phyloP scores from a whole-genome alignment of 2,329 filamentous ascomycete species.

The Pseudogymnoascus sp. region DNA sequence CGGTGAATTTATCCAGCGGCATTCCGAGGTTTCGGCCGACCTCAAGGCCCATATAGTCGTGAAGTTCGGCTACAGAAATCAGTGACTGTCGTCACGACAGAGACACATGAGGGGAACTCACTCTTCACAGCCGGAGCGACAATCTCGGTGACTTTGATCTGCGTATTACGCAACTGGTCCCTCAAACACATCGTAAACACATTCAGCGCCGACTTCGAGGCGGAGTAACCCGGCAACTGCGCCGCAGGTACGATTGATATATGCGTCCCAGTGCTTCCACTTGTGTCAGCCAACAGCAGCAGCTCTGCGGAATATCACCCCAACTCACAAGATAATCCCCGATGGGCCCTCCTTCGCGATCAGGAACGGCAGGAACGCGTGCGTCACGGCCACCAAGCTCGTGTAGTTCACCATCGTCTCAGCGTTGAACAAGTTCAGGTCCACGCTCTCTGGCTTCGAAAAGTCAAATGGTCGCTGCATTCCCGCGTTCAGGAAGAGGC shows the following conservation, averaged over 20 bases:
- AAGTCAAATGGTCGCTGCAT: slow-evolving; percentile 46
- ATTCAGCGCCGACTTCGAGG: slow-evolving; percentile 41
- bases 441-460: slow-evolving; percentile 38
- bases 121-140: slow-evolving; percentile 32
- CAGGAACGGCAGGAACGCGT: slow-evolving; percentile 34
- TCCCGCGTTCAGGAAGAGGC: slow-evolving; percentile 52
- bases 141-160: slow-evolving; percentile 39
- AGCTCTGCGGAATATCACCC: slow-evolving; percentile 14
- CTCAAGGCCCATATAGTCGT: slow-evolving; percentile 40
- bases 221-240: slow-evolving; percentile 36
- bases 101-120: not conserved
- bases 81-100: not conserved
- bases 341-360: slow-evolving; percentile 14
- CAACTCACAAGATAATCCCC: slow-evolving; percentile 21
- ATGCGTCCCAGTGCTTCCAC: slow-evolving; percentile 20
- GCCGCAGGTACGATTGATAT: slow-evolving; percentile 19
- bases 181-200: slow-evolving; percentile 38
- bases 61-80: slow-evolving; percentile 33
- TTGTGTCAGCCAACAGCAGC: slow-evolving; percentile 17
- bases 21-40: slow-evolving; percentile 42
- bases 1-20: slow-evolving; percentile 40
- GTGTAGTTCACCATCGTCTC: slow-evolving; percentile 41
- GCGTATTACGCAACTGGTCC: slow-evolving; percentile 34
- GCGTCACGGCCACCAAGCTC: slow-evolving; percentile 35
- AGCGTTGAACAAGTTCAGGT: slow-evolving; percentile 32